Conservation (phyloP, 179 eudicot species). For the Spinacia oleracea region DNA sequence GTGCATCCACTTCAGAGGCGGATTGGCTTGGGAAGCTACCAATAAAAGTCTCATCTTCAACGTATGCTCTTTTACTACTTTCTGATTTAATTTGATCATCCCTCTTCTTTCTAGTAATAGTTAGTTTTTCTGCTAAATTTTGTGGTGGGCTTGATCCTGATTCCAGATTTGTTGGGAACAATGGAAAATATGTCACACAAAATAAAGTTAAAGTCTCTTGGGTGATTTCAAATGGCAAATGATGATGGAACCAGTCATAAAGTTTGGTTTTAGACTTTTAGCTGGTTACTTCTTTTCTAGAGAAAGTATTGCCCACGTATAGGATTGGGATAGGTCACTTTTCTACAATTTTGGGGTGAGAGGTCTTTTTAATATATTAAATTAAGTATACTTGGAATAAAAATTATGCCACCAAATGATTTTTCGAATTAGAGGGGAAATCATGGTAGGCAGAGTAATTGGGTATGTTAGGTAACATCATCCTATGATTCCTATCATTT, state of each 20-base stretch:
- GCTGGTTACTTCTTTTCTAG: too few species aligned
- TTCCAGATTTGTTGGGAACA: background rate
- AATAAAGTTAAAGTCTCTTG: background rate
- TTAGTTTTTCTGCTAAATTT: background rate
- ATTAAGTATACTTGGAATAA: background rate
- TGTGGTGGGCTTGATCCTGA: background rate
- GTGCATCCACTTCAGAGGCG: conserved; percentile 72
- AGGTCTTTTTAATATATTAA: too few species aligned
- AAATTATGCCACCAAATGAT: background rate
- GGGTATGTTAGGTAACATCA: background rate
- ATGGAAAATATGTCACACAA: background rate
- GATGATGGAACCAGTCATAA: background rate
- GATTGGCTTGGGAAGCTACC: conserved; percentile 80
- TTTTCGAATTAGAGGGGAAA: background rate
- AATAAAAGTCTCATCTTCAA: conserved; percentile 87
- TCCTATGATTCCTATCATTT: background rate
- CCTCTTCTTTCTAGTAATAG: background rate
- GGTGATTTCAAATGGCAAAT: background rate
- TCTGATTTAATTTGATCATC: background rate
- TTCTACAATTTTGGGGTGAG: too few species aligned
- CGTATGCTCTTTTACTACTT: conserved; percentile 33
- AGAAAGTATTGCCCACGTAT: background rate
- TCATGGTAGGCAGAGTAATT: background rate
- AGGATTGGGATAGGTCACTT: background rate
- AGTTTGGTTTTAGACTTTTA: background rate